A percentile compares a stretch with the other conserved stretches of the same genome.
Evolutionary conservation across 495 filamentous ascomycete genomes (phyloP).

Genomic region (Barbatosphaeria neglecta): DNA sequence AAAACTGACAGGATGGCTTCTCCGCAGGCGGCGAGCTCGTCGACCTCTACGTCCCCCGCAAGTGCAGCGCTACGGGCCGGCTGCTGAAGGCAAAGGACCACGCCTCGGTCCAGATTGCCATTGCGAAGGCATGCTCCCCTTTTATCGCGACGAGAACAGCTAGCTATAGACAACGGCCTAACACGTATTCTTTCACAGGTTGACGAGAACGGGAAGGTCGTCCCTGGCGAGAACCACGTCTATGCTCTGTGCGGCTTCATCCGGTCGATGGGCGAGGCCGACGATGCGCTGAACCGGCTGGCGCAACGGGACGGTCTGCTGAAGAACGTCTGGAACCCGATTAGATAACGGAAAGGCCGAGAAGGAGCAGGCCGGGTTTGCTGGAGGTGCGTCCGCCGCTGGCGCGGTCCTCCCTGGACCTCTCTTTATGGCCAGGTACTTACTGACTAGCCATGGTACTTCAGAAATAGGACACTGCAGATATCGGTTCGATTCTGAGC

Average conservation of each 20-base stretch:
- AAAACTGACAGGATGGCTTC: neutral
- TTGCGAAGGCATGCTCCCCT: conserved; percentile 48
- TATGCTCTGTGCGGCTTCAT: conserved; percentile 98
- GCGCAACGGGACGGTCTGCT: conserved; percentile 91
- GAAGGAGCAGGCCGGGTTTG: neutral
- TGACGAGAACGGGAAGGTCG: conserved; percentile 86
- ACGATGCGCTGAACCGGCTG: conserved; percentile 91
- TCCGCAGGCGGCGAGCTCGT: conserved; percentile 72
- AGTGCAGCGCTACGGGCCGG: conserved; percentile 88
- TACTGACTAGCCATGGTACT: neutral
- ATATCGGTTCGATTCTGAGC: too few relatives aligned
- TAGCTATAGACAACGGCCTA: neutral
- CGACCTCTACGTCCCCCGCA: conserved; percentile 99
- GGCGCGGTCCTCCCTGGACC: too few relatives aligned
- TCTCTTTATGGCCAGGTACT: too few relatives aligned
- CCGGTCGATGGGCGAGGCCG: conserved; percentile 91
- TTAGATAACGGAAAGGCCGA: conserved; percentile 41
- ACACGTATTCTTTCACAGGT: conserved; percentile 30
- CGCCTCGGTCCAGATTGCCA: conserved; percentile 81
- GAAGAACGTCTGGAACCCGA: conserved; percentile 89
- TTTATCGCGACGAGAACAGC: neutral
- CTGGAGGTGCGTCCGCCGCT: neutral
- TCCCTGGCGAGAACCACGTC: conserved; percentile 93
- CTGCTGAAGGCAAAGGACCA: conserved; percentile 99
- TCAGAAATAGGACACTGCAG: neutral